phyloP scores from a whole-genome alignment of 2,329 filamentous ascomycete species.

The Trichoderma endophyticum region DNA sequence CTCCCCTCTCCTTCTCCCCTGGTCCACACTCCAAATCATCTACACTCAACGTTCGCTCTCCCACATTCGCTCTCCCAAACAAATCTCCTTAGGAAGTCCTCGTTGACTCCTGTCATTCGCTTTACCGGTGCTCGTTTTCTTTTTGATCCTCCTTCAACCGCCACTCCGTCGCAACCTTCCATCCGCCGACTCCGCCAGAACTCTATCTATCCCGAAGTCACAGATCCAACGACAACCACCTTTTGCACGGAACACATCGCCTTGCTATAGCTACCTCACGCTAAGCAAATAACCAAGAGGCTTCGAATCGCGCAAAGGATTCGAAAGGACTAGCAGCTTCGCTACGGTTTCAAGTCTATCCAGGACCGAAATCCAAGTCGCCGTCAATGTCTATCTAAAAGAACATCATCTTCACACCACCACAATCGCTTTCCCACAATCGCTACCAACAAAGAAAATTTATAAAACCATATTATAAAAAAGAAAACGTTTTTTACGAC shows the following conservation, averaged over 20 bases:
- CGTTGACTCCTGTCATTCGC: constrained; percentile 73
- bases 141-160: constrained; percentile 42
- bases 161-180: constrained; percentile 17
- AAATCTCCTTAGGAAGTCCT: constrained; percentile 61
- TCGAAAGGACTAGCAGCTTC: constrained; percentile 3
- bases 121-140: constrained; percentile 55
- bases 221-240: not conserved
- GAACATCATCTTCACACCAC: constrained; percentile 26
- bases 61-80: constrained; percentile 46
- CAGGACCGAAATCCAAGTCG: constrained; percentile 3
- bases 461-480: not conserved
- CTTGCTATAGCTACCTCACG: not conserved
- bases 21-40: constrained; percentile 26
- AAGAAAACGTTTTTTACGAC: constrained; percentile 23
- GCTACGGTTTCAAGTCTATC: not conserved
- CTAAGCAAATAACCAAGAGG: not conserved
- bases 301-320: constrained; percentile 9
- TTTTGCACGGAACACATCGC: not conserved
- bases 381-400: constrained; percentile 20
- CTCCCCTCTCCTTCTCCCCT: constrained; percentile 26
- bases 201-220: not conserved
- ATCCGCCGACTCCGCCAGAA: constrained; percentile 12
- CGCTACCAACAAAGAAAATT: constrained; percentile 26
- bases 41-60: constrained; percentile 27
- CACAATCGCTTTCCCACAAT: constrained; percentile 33